phyloP scores from a whole-genome alignment of 2,329 filamentous ascomycete species.

The Fonsecaea nubica region DNA sequence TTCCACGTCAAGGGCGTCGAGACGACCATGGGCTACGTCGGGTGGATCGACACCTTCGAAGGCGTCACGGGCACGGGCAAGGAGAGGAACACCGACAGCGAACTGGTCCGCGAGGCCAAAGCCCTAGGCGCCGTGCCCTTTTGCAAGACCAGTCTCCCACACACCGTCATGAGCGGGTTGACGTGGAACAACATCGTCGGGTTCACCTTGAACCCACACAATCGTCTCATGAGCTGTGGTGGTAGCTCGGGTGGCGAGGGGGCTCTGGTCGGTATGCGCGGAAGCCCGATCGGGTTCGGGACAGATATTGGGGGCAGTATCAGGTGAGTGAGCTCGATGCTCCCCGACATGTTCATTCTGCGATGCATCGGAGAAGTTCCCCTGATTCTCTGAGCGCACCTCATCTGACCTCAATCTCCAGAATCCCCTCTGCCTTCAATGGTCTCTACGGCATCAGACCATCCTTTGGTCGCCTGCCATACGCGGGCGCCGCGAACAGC shows the following conservation, averaged over 20 bases:
- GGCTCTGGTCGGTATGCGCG: constrained; percentile 60
- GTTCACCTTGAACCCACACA: constrained; percentile 63
- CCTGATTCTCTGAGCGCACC: background rate
- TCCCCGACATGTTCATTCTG: too few species aligned
- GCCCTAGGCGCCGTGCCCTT: constrained; percentile 62
- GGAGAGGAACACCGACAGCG: constrained; percentile 56
- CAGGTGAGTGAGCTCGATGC: background rate
- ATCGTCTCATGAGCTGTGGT: constrained; percentile 61
- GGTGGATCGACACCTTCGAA: constrained; percentile 64
- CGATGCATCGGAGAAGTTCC: too few species aligned
- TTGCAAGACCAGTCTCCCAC: constrained; percentile 63
- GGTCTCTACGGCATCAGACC: constrained; percentile 50
- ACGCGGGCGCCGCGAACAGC: background rate
- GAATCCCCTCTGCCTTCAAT: constrained; percentile 46
- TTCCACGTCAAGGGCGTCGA: constrained; percentile 57
- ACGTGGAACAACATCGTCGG: constrained; percentile 67
- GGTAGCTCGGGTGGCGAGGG: constrained; percentile 67
- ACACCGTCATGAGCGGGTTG: constrained; percentile 64
- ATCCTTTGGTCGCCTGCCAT: constrained; percentile 38
- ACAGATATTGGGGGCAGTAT: constrained; percentile 63
- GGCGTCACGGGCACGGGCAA: constrained; percentile 58
- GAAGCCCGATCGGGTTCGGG: constrained; percentile 63
- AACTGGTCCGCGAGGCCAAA: constrained; percentile 54
- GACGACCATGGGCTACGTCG: constrained; percentile 67
- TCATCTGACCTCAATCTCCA: constrained; percentile 23